Evolutionary conservation across 345 rosid genomes (phyloP).

Genomic region (Brassica carinata): DNA sequence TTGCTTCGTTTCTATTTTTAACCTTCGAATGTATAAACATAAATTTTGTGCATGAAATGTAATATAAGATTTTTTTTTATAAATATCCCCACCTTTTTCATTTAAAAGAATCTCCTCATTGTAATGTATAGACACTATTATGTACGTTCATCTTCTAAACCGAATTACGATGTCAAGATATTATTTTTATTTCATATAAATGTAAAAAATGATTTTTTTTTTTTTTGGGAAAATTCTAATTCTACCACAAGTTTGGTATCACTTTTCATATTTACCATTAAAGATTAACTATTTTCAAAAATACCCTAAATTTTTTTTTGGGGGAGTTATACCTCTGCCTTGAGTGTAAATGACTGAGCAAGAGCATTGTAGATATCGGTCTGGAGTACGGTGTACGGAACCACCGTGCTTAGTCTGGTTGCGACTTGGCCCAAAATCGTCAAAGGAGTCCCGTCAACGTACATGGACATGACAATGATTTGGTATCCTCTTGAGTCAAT

Average conservation of each 20-base stretch:
- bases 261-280: too few relatives aligned
- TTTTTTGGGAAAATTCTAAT: too few relatives aligned
- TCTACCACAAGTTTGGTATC: too few relatives aligned
- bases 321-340: constrained; percentile 16
- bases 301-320: not conserved
- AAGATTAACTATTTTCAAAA: too few relatives aligned
- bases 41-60: not conserved
- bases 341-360: constrained; percentile 8
- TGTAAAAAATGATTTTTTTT: not conserved
- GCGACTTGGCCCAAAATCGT: not conserved
- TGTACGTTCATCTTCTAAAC: not conserved
- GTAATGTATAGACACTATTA: not conserved
- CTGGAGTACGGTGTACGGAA: constrained; percentile 27
- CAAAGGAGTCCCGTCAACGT: not conserved
- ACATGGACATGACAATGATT: not conserved
- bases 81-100: not conserved
- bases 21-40: not conserved
- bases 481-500: not conserved
- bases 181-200: not conserved
- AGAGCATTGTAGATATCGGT: constrained; percentile 21
- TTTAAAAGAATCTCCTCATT: not conserved
- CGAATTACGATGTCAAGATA: not conserved
- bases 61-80: not conserved
- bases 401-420: constrained; percentile 26
- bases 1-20: not conserved